A percentile compares a stretch with the other conserved stretches of the same genome.
Evolutionary conservation across 306 rosid genomes (phyloP).

Genomic region (Trichosanthes cucumerina): DNA sequence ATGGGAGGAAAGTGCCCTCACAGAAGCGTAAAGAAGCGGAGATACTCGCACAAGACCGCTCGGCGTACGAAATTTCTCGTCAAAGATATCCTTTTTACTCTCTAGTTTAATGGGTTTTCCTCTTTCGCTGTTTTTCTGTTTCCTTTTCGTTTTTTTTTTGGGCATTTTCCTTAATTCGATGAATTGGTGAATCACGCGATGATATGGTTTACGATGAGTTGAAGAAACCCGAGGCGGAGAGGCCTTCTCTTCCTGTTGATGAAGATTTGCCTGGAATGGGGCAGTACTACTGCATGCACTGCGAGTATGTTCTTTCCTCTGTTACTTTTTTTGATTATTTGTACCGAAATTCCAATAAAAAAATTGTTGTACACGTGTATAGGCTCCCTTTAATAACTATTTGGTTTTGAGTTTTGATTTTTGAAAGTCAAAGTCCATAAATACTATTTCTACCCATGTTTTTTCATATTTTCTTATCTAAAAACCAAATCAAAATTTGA

Average conservation of each 20-base stretch:
- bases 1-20: slow-evolving; percentile 99
- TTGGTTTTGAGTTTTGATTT: too few species aligned
- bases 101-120: neutral
- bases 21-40: slow-evolving; percentile 69
- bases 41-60: slow-evolving; percentile 64
- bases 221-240: slow-evolving; percentile 38
- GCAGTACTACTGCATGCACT: slow-evolving; percentile 71
- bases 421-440: too few species aligned
- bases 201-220: slow-evolving; percentile 70
- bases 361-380: neutral
- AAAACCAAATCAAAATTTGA: too few species aligned
- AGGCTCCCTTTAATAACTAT: too few species aligned
- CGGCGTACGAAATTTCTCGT: slow-evolving; percentile 61
- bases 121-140: neutral
- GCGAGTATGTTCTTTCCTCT: slow-evolving; percentile 52
- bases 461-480: too few species aligned
- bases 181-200: slow-evolving; percentile 34
- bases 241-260: slow-evolving; percentile 42
- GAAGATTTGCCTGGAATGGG: slow-evolving; percentile 98
- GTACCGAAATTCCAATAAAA: neutral
- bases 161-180: slow-evolving; percentile 30
- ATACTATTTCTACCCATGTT: too few species aligned
- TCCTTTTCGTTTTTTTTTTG: too few species aligned
- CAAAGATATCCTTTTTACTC: slow-evolving; percentile 57
- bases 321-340: neutral